Evolutionary conservation across 208 protist genomes (phyloP), one percentile per base, ranked within the genome.

Genomic region (Leishmania aethiopica): DNA sequence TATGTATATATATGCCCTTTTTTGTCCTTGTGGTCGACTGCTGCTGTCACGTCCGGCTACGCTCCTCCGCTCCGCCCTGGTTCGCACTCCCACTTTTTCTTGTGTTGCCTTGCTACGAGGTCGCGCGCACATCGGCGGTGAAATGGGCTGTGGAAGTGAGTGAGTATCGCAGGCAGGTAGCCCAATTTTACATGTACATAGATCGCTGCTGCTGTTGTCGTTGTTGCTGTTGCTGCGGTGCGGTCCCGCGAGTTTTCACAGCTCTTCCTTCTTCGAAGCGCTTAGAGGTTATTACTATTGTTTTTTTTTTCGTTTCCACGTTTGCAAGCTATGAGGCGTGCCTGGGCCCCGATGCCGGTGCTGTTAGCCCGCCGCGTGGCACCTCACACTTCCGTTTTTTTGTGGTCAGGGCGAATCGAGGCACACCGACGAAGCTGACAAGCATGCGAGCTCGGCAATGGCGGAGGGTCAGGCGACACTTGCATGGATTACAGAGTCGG

Each of bases 181-280:
- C 28, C 22, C 42, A 45, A 22, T 32, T 32, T 74, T 45, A 19
- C 45, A 74, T 74, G 70, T 74, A 74, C 70, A 74, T 74, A 74
- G 22, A 55, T 17, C 28, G 73, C 51, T 64, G 71, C 42, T 40
- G 71, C 47, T 37, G 69, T 11, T 55, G 69, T 13, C 19, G 71
- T 40, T 35, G 22, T 59, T 28, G 71, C n/a, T 37, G 73, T 19
- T 59, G 47, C 32, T 3, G 35, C 47, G 25, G 73, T 37, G 42
- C 47, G 19, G 71, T 40, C 25, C 28, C 10, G 8, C 40, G 47
- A 37, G 25, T 35, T 35, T 15, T 75, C 59, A 42, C 40, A 40
- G 40, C 40, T 72, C 8, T 15, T 8, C 45, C 47, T 74, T 55
- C 28, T 35, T 55, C 17, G 11, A 17, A 51, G 42, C 17, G 15